A percentile compares a stretch with the other conserved stretches of the same genome.
Evolutionary conservation across 2,329 filamentous ascomycete species (phyloP).

Genomic region (Byssothecium circinans): DNA sequence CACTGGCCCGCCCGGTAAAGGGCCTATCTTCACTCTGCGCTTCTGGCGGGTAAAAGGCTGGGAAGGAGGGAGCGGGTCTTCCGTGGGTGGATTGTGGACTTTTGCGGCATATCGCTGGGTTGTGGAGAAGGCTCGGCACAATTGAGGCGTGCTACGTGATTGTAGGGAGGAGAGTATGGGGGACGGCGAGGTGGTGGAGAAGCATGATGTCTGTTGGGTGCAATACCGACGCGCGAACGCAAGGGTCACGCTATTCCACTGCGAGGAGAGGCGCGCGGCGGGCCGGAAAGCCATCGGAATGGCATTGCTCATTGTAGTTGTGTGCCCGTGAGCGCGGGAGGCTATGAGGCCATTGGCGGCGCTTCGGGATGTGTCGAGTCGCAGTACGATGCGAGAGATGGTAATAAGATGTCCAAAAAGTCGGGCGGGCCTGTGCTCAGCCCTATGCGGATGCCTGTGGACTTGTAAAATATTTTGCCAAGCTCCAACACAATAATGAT

Average conservation of each 20-base stretch:
- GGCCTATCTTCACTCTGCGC: constrained; percentile 38
- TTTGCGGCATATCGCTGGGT: constrained; percentile 26
- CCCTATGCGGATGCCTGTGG: constrained; percentile 1
- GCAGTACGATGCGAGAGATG: background rate
- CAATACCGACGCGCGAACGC: constrained; percentile 36
- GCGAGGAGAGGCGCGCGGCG: constrained; percentile 21
- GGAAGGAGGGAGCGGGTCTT: constrained; percentile 14
- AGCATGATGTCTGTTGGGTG: constrained; percentile 12
- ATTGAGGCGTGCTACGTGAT: constrained; percentile 7
- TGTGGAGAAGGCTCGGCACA: constrained; percentile 25
- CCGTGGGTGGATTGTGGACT: constrained; percentile 28
- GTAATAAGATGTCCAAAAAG: too few relatives aligned
- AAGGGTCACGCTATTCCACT: constrained; percentile 20
- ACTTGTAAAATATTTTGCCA: too few relatives aligned
- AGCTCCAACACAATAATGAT: too few relatives aligned
- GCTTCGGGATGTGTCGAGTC: background rate
- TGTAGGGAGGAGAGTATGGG: constrained; percentile 27
- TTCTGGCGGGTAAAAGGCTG: constrained; percentile 22
- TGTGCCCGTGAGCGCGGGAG: background rate
- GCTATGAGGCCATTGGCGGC: background rate
- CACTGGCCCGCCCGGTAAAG: constrained; percentile 31
- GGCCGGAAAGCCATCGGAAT: constrained; percentile 36
- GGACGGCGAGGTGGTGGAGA: constrained; percentile 12
- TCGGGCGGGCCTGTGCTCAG: constrained; percentile 12
- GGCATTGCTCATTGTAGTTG: constrained; percentile 28